Conservation (phyloP, 2,329 filamentous ascomycete species). For the Tolypocladium ovalisporum region DNA sequence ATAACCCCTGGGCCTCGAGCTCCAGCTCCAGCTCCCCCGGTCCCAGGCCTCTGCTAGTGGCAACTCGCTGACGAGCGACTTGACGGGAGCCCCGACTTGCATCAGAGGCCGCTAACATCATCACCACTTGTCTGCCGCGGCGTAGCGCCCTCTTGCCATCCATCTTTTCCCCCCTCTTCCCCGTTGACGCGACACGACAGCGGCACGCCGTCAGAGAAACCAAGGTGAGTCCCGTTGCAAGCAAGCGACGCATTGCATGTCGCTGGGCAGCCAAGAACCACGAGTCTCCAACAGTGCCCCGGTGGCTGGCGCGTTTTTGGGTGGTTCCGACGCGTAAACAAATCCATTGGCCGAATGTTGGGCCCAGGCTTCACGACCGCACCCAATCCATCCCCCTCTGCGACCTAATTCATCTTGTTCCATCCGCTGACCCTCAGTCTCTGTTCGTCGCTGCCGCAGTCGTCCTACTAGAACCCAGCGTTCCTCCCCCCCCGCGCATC, state of each 20-base stretch:
- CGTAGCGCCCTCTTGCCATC: not conserved
- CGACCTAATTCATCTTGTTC: constrained; percentile 6
- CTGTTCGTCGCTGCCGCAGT: not conserved
- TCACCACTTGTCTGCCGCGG: not conserved
- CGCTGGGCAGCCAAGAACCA: not conserved
- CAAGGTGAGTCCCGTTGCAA: not conserved
- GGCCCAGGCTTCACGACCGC: constrained; percentile 15
- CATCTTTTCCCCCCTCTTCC: not conserved
- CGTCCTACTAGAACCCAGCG: not conserved
- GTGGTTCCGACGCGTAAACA: constrained; percentile 22
- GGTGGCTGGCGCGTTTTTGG: constrained; percentile 3
- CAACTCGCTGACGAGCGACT: not conserved
- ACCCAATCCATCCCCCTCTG: constrained; percentile 6
- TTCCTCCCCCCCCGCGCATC: constrained; percentile 3
- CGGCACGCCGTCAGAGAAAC: not conserved
- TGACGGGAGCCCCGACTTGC: not conserved
- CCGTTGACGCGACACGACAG: not conserved
- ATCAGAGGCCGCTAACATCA: not conserved
- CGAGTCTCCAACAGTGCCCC: not conserved
- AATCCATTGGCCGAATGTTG: constrained; percentile 23
- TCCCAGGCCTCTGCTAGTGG: not conserved
- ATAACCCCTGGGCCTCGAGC: not conserved
- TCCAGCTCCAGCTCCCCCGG: not conserved
- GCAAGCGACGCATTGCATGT: not conserved
- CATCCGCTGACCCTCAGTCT: constrained; percentile 7